Evolutionary conservation across 2,329 filamentous ascomycete species (phyloP), one percentile per base, ranked within the genome.

Genomic region (Diaporthe sp.): DNA sequence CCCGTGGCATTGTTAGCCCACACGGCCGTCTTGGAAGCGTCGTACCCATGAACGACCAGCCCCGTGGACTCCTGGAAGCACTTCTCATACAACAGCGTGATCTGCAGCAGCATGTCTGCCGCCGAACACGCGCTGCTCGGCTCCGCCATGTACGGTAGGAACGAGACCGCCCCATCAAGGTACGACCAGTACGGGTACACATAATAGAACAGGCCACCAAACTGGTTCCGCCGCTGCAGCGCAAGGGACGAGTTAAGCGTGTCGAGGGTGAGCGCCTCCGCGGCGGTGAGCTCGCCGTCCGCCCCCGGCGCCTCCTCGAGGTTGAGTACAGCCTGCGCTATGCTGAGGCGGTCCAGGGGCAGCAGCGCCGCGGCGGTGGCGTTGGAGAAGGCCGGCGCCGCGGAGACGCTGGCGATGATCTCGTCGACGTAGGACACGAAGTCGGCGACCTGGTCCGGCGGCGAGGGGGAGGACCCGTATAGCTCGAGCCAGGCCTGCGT

Each of bases 1-100:
- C 90, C 90, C 0, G 87, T 90, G 3, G 79, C 74, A 0, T 83
- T 81, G 71, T 89, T 84, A 0, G 90, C 89, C 90, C 90, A 92
- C 0, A 85, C 79, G 6, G 89, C 88, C 0, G 78, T 84, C 75
- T 84, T 85, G 13, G 82, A 83, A 46, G 85, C 85, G 76, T 91
- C 90, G 78, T 90, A 91, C 7, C 90, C 89, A 76, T 91, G 90
- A 0, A 89, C 86, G 0, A 90, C 81, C 0, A 91, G 82, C 0
- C 86, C 85, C 0, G 84, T 85, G 3, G 80, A 81, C 44, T 81
- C 75, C 77, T 87, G 82, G 19, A 81, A 78, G 74, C 86, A 87
- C 76, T 86, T 85, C 62, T 80, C 77, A 77, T 87, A 85, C 34
- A 90, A 81, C 3, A 88, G 83, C 15, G 86, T 83, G 53, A 88